Base-by-base conservation (phyloP, 2,329 filamentous ascomycete species). In the Ascosphaera acerosa region DNA sequence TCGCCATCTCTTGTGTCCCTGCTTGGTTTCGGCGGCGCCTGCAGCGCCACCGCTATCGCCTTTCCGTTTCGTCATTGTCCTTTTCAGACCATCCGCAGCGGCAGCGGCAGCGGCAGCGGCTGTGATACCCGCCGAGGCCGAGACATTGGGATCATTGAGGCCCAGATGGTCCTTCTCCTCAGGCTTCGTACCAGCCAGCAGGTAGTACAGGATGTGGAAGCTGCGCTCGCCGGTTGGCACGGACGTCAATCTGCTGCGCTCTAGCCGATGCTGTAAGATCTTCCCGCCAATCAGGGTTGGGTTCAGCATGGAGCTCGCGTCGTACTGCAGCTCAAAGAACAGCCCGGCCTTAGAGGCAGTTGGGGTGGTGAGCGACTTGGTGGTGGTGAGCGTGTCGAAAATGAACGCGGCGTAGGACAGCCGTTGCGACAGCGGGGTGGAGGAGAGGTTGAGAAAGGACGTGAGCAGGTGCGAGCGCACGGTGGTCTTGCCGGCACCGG, bases 181-280 rank as follows among this genome's bases (percentile, higher is more conserved):
- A 3, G 69, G 62, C 43, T 81, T 92, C 9, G 87, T 94, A 34
- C 87, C 87, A 1, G 84, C 76, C 18, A 97, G 59, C 3, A 97
- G 67, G 49, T 97, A 97, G 58, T 97, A 97, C 6, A 97, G 61
- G 16, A 90, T 66, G 52, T 97, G 87, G 49, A 92, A 94, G 50
- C 87, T 94, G 28, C 87, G 74, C 55, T 97, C 87, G 42, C 87
- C 87, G 0, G 87, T 91, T 1, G 87, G 87, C 0, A 94, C 82
- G 25, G 80, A 70, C 17, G 87, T 71, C 38, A 97, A 81, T 38
- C 87, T 69, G 53, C 81, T 91, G 34, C 87, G 64, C 53, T 97
- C 87, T 30, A 97, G 59, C 41, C 87, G 69, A 50, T 97, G 87
- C 42, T 94, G 82, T 28, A 97, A 62, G 10, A 97, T 62, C 54